Evolutionary conservation across 768 basidiomycete genomes (phyloP).

Genomic region (Suillus sp.): DNA sequence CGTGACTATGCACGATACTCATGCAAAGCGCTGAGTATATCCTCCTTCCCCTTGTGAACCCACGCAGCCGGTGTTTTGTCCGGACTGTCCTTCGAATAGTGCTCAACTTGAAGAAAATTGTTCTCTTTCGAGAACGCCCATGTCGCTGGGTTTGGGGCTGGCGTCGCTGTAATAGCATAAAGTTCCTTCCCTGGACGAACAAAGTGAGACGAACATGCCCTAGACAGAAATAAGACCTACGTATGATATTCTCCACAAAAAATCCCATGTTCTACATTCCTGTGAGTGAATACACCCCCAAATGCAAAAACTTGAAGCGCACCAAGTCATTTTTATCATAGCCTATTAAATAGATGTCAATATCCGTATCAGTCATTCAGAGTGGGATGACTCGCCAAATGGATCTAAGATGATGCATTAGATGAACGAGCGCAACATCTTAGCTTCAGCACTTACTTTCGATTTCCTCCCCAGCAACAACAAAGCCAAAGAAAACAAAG

Average conservation of each 20-base stretch:
- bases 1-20: not conserved
- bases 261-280: constrained; percentile 58
- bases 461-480: constrained; percentile 74
- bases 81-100: no score
- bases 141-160: constrained; percentile 52
- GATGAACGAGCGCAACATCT: constrained; percentile 8
- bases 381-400: constrained; percentile 36
- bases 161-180: constrained; percentile 58
- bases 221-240: constrained; percentile 30
- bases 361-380: not conserved
- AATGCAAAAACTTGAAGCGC: constrained; percentile 27
- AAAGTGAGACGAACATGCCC: not conserved
- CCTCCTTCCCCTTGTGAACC: no score
- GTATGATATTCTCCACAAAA: constrained; percentile 69
- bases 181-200: constrained; percentile 53
- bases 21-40: not conserved
- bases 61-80: no score
- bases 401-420: constrained; percentile 38
- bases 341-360: constrained; percentile 28
- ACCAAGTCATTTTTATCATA: constrained; percentile 77
- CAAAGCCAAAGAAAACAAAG: constrained; percentile 73
- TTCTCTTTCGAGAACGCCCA: no score
- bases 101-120: no score
- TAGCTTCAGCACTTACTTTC: constrained; percentile 53
- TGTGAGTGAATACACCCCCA: not conserved